These are phyloP conservation scores for Nepenthes mirabilis DNA, from an alignment of 148 eudicot genomes.

Conservation along the genomic window DNA sequence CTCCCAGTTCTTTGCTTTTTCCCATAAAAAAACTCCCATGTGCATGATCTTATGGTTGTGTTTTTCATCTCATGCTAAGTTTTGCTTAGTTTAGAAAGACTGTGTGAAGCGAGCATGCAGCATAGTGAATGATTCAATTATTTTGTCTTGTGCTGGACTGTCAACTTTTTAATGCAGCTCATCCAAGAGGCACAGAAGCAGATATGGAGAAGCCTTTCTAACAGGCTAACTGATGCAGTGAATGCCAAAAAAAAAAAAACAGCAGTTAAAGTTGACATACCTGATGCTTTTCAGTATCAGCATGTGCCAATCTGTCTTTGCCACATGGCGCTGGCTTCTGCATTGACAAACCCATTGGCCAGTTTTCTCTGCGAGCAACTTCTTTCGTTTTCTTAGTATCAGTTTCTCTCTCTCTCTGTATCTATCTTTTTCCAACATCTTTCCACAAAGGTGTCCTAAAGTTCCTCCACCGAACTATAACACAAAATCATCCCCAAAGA, in stretches of 20 bases:
- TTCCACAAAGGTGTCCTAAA: too few species aligned
- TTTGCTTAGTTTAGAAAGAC: too few species aligned
- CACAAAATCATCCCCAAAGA: too few species aligned
- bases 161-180: slow-evolving; percentile 33
- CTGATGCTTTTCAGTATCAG: slow-evolving; percentile 68
- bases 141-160: neutral
- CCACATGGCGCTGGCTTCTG: slow-evolving; percentile 91
- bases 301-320: slow-evolving; percentile 83
- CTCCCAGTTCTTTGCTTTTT: too few species aligned
- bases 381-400: neutral
- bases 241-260: slow-evolving; percentile 16
- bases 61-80: too few species aligned
- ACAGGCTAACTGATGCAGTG: slow-evolving; percentile 30
- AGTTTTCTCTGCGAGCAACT: slow-evolving; percentile 48
- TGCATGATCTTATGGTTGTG: too few species aligned
- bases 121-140: neutral
- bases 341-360: slow-evolving; percentile 64
- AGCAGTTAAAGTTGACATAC: slow-evolving; percentile 47
- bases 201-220: slow-evolving; percentile 42
- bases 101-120: neutral
- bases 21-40: too few species aligned
- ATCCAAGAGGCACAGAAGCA: slow-evolving; percentile 36
- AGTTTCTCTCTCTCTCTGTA: neutral
- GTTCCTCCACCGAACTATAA: too few species aligned
- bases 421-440: neutral